Evolutionary conservation across 1,284 basidiomycete species (phyloP).

Genomic region (Puccinia horiana): DNA sequence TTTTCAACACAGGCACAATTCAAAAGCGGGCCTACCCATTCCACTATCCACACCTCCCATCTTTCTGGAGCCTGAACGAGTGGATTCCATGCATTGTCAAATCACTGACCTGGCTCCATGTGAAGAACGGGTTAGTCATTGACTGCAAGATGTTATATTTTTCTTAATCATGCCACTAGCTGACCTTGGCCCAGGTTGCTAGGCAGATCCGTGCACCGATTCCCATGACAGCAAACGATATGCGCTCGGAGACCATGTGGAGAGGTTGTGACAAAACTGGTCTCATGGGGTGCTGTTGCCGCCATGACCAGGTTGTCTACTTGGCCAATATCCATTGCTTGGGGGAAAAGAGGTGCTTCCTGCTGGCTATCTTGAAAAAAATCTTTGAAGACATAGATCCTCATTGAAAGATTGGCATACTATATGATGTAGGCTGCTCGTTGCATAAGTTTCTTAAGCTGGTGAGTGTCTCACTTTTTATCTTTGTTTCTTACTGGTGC

Average conservation of each 20-base stretch:
- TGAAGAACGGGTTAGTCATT: background rate
- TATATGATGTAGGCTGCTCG: conserved; percentile 10
- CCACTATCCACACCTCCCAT: background rate
- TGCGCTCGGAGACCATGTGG: background rate
- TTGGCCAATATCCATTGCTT: background rate
- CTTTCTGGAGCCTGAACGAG: background rate
- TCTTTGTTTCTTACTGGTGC: background rate
- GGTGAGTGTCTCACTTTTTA: background rate
- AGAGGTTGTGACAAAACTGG: conserved; percentile 6
- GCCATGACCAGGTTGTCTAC: background rate
- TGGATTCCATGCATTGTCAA: background rate
- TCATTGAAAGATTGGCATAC: background rate
- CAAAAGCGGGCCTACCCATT: background rate
- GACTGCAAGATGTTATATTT: background rate
- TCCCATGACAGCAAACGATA: background rate
- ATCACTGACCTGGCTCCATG: background rate
- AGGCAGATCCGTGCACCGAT: background rate
- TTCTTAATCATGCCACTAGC: background rate
- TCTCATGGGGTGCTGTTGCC: background rate
- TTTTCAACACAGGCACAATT: background rate
- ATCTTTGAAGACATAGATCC: background rate
- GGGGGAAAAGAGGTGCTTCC: background rate
- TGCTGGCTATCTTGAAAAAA: background rate
- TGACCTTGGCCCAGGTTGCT: background rate
- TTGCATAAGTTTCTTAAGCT: background rate